Conservation (phyloP, 2,329 filamentous ascomycete genomes). For the Pezicula carpinea region DNA sequence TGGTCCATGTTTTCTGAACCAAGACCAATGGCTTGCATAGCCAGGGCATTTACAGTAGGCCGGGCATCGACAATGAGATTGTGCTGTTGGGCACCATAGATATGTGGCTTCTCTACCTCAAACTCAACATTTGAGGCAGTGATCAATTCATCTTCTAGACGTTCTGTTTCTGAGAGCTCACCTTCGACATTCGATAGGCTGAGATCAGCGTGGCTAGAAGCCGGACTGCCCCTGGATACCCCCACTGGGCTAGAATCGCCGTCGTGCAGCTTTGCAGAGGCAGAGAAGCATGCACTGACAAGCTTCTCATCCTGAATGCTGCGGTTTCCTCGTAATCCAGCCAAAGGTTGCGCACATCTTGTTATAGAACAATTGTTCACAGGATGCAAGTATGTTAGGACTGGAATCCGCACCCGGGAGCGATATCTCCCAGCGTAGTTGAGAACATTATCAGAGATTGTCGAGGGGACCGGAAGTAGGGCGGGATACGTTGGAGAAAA, state of each 20-base stretch:
- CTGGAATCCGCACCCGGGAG: conserved; percentile 83
- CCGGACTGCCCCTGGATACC: conserved; percentile 32
- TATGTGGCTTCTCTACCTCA: conserved; percentile 54
- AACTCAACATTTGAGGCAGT: conserved; percentile 40
- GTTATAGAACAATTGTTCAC: conserved; percentile 97
- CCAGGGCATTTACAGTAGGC: conserved; percentile 88
- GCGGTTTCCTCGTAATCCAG: conserved; percentile 79
- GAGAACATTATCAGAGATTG: conserved; percentile 93
- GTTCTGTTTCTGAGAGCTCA: conserved; percentile 60
- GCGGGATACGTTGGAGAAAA: conserved; percentile 93
- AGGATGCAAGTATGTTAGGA: conserved; percentile 89
- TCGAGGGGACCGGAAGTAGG: conserved; percentile 76
- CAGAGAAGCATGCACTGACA: conserved; percentile 86
- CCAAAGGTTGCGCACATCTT: conserved; percentile 84
- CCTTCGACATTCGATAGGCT: conserved; percentile 25
- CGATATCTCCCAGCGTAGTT: conserved; percentile 90
- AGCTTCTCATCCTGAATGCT: conserved; percentile 96
- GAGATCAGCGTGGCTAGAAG: conserved; percentile 49
- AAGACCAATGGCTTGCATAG: conserved; percentile 88
- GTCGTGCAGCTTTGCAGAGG: conserved; percentile 32
- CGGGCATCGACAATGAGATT: conserved; percentile 96
- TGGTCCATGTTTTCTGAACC: conserved; percentile 98
- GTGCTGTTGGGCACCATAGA: conserved; percentile 89
- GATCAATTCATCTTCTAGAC: conserved; percentile 65
- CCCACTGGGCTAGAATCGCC: conserved; percentile 18